Conservation (phyloP, 164 flowering plant species). For the Vitis rupestris region DNA sequence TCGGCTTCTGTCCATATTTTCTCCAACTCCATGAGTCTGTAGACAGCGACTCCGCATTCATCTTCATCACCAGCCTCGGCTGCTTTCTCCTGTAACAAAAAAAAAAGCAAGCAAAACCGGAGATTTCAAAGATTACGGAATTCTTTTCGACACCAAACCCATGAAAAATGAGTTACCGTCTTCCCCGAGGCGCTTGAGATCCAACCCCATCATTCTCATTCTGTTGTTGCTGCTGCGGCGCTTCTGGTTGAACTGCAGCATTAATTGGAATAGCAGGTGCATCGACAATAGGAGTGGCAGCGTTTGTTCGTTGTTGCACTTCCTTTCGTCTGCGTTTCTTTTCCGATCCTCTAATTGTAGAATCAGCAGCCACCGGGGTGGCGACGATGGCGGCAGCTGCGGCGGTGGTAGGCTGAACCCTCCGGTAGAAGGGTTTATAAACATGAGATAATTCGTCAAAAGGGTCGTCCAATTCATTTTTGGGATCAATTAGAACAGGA, state of each 20-base stretch:
- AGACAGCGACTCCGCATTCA: slow-evolving; percentile 20
- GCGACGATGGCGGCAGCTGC: neutral
- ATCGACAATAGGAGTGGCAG: too few relatives aligned
- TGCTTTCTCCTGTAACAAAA: slow-evolving; percentile 27
- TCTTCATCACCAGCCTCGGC: slow-evolving; percentile 19
- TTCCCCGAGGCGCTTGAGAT: too few relatives aligned
- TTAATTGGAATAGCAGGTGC: too few relatives aligned
- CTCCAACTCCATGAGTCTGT: slow-evolving; percentile 37
- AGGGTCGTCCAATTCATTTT: neutral
- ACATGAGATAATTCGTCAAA: slow-evolving; percentile 22
- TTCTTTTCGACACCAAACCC: neutral
- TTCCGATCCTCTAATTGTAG: neutral
- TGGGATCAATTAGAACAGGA: neutral
- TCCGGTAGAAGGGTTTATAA: slow-evolving; percentile 9
- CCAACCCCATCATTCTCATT: too few relatives aligned
- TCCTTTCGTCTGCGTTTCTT: neutral
- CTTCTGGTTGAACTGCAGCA: too few relatives aligned
- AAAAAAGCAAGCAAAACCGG: neutral
- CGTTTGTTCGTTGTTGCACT: too few relatives aligned
- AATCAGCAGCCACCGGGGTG: neutral
- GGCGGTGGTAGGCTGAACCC: slow-evolving; percentile 1
- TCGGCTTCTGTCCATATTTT: slow-evolving; percentile 32
- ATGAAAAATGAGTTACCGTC: too few relatives aligned
- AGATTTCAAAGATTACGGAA: neutral
- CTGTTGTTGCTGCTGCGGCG: too few relatives aligned